Percentiles rank a stretch among this genome's conserved stretches.
Evolutionary conservation across 202 grass and related monocot genomes (phyloP).

Genomic region (Tripidium arundinaceum): DNA sequence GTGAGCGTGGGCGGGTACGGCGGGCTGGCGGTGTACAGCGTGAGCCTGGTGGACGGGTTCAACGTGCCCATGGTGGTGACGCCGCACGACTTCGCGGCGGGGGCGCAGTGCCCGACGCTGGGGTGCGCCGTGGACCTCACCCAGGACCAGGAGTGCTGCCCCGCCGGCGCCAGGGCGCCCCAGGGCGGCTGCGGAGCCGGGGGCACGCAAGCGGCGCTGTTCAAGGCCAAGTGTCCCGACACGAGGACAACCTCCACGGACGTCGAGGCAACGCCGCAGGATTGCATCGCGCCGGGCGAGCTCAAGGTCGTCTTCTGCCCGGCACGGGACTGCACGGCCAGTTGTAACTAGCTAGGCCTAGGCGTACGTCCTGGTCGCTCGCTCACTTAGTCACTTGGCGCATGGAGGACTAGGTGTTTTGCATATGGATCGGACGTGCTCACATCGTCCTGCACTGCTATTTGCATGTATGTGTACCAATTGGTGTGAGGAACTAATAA

Average conservation of each 20-base stretch:
- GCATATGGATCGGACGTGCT: not conserved
- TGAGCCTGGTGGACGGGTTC: not conserved
- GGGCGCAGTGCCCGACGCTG: not conserved
- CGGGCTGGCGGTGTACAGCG: not conserved
- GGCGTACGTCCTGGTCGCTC: not conserved
- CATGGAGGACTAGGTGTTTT: not conserved
- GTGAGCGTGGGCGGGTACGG: not conserved
- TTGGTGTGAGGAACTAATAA: too few species aligned
- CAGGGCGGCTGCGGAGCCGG: constrained; percentile 20
- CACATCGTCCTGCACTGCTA: not conserved
- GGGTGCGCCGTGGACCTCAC: not conserved
- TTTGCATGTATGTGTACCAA: too few species aligned
- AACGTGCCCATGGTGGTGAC: not conserved
- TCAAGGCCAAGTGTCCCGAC: constrained; percentile 42
- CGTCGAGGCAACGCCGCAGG: constrained; percentile 40
- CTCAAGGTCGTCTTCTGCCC: constrained; percentile 56
- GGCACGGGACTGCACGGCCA: not conserved
- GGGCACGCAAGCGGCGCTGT: not conserved
- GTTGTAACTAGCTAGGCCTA: not conserved
- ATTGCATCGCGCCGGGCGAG: constrained; percentile 25
- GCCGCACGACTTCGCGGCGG: not conserved
- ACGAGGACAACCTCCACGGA: constrained; percentile 40
- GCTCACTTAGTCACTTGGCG: not conserved
- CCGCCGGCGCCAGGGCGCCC: not conserved
- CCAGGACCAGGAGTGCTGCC: not conserved